Base-by-base conservation (phyloP, 495 filamentous ascomycete species). In the Hyaloscypha bicolor region DNA sequence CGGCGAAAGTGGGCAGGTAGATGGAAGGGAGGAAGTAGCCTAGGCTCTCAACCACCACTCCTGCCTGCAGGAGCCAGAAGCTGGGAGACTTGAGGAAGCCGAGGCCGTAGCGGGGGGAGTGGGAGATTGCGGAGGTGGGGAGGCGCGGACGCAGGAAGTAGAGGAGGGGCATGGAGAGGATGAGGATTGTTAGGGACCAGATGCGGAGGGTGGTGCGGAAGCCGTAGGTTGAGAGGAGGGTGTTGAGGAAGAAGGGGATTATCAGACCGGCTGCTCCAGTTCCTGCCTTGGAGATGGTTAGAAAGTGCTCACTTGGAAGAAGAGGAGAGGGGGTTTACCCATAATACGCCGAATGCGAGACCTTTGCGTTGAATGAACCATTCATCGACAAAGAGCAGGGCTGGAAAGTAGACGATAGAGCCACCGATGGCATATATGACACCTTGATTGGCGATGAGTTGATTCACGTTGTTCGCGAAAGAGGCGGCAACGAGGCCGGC, bases 11-110 rank as follows among this genome's bases (percentile, higher is more conserved):
- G 1, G 87, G 86, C 0, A 92, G 80, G 73, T 90, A 92, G 31
- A 88, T 86, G 4, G 79, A 79, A 0, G 89, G 90, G 1, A 92
- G 77, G 75, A 91, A 90, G 74, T 85, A 92, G 19, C 89, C 89
- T 4, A 87, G 79, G 21, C 82, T 80, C 70, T 91, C 81, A 61
- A 87, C 76, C 56, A 87, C 79, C 70, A 90, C 88, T 29, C 83
- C 84, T 2, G 77, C 58, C 66, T 86, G 81, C 51, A 85, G 82
- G 33, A 84, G 71, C 68, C 79, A 71, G 72, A 90, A 90, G 1
- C 77, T 74, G 0, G 71, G 71, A 30, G 76, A 71, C n/a, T 67
- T 39, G 9, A 87, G 64, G 69, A 88, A 90, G 39, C 74, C 64
- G 25, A 88, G 74, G 22, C 70, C 71, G 60, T 83, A 76, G 30